A percentile compares a stretch with the other conserved stretches of the same genome.
Conservation (phyloP, 768 basidiomycete species). For the Chalciporus piperatus region DNA sequence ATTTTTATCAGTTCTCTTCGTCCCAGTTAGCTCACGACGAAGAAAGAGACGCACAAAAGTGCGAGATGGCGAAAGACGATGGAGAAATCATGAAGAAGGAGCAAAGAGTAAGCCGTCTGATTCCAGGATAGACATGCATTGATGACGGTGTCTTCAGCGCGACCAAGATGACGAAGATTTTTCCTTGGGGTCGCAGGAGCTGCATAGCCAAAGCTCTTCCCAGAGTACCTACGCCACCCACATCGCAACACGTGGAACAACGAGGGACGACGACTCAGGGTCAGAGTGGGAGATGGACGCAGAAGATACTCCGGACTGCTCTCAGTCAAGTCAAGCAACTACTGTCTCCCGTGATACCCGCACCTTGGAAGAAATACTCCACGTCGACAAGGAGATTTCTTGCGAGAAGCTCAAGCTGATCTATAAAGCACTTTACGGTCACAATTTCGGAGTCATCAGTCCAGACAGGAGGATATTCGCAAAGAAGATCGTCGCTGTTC, state of each 20-base stretch:
- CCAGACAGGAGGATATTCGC: constrained; percentile 4
- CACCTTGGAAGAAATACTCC: constrained; percentile 5
- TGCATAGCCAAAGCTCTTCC: constrained; percentile 6
- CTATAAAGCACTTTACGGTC: background rate
- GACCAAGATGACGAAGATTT: constrained; percentile 10
- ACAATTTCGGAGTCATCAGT: background rate
- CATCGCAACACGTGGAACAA: background rate
- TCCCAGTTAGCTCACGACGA: constrained; percentile 13
- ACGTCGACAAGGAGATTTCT: background rate
- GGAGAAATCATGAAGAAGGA: constrained; percentile 4
- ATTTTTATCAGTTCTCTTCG: constrained; percentile 1
- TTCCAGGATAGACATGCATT: background rate
- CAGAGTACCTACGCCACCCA: constrained; percentile 2
- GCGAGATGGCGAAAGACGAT: constrained; percentile 5
- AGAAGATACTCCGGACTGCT: background rate
- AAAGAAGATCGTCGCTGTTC: constrained; percentile 4
- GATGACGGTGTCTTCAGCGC: background rate
- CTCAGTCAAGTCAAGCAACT: constrained; percentile 1
- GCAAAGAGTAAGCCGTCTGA: background rate
- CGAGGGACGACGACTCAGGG: background rate
- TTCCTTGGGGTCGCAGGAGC: constrained; percentile 3
- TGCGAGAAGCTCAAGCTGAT: constrained; percentile 6
- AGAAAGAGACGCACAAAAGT: constrained; percentile 1
- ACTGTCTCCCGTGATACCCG: background rate
- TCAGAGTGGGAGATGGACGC: background rate